Evolutionary conservation across 2,329 filamentous ascomycete genomes (phyloP), one percentile per base, ranked within the genome.

Genomic region (Metarhizium anisopliae): DNA sequence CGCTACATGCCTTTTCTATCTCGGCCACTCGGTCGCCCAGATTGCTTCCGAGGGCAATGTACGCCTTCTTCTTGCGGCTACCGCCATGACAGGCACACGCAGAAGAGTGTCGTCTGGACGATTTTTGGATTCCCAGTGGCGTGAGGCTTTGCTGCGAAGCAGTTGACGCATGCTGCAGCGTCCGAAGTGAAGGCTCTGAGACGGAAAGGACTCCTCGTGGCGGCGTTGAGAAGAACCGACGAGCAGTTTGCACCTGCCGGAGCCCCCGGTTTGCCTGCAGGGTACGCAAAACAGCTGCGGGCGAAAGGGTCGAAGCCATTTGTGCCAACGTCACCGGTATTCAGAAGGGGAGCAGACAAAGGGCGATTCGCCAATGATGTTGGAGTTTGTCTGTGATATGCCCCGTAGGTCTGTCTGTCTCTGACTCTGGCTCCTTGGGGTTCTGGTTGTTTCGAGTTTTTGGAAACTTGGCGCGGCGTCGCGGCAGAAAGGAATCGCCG

Each of bases 21-120:
- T 87, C 88, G 47, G 78, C 81, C 53, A 96, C 80, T 47, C 92
- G 85, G 67, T 97, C 86, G 4, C 92, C 93, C 53, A 97, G 72
- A 70, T 99, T 99, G 73, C 92, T 96, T 1, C 94, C 94, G 6
- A 99, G 76, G 7, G 93, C 94, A 64, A 99, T 83, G 68, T 89
- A 95, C 0, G 88, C 90, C 49, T 71, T 78, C 61, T 70, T 73
- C 62, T 60, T 68, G 49, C 66, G 63, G 55, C 62, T 58, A 30
- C 66, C 66, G 18, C 66, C 68, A 56, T 66, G 67, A 54, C 70
- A 74, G 32, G 66, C 69, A 32, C 73, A 76, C 54, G 67, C 64
- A 3, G 65, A 63, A 6, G 63, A 59, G 47, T 56, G 56, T 6
- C 67, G 58, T 13, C 57, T n/a, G 4, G n/a, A 14, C 13, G 35